A percentile compares a stretch with the other conserved stretches of the same genome.
These are phyloP conservation scores for Suillus decipiens DNA, from an alignment of 768 basidiomycete species.

Conservation along the genomic window DNA sequence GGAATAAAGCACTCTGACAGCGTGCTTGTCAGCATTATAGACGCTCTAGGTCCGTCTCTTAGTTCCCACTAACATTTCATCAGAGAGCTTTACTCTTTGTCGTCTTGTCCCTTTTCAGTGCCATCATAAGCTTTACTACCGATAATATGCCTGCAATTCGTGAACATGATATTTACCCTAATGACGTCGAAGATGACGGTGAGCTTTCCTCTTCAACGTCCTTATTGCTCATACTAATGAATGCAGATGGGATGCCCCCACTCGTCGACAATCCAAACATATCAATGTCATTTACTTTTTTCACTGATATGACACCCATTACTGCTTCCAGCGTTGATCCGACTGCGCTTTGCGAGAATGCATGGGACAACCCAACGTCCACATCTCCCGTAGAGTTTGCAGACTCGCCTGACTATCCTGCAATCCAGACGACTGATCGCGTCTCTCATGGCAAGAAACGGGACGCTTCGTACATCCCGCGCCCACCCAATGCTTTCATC, in stretches of 20 bases:
- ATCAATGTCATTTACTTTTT: constrained; percentile 63
- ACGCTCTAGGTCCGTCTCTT: constrained; percentile 31
- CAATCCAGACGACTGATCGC: constrained; percentile 37
- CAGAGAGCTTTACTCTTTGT: neutral
- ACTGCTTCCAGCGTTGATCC: constrained; percentile 44
- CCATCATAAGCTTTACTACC: constrained; percentile 6
- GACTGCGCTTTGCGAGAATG: constrained; percentile 34
- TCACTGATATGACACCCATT: constrained; percentile 57
- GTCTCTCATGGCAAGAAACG: constrained; percentile 61
- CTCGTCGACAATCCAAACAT: constrained; percentile 55
- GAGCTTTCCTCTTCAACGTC: constrained; percentile 5
- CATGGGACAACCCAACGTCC: constrained; percentile 29
- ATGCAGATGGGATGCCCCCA: constrained; percentile 49
- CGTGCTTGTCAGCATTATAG: constrained; percentile 21
- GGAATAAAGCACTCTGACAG: constrained; percentile 35
- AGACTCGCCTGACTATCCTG: constrained; percentile 21
- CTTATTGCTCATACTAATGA: constrained; percentile 13
- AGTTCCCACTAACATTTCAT: constrained; percentile 12
- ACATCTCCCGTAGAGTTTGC: constrained; percentile 22
- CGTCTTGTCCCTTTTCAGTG: constrained; percentile 1
- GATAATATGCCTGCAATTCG: constrained; percentile 32
- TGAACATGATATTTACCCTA: constrained; percentile 27
- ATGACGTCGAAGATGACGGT: constrained; percentile 41
- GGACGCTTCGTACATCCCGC: constrained; percentile 75
- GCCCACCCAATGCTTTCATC: constrained; percentile 85